Evolutionary conservation across 1,139 yeast genomes (phyloP).

Genomic region (Magnusiomyces tetraspermus): DNA sequence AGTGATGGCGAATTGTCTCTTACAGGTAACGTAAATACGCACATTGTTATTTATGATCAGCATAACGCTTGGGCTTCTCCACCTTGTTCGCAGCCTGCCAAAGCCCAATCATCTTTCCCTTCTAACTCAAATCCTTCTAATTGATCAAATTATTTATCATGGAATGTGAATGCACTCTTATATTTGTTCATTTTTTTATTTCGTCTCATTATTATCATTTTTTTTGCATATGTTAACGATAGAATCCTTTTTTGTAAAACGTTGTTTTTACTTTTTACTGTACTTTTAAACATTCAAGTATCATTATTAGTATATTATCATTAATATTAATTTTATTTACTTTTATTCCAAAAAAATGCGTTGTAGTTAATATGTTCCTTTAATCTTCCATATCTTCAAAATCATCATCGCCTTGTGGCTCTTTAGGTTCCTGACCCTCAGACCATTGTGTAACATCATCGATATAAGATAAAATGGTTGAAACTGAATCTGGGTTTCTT

Average conservation of each 20-base stretch:
- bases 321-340: too few relatives aligned
- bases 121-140: too few relatives aligned
- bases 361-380: not conserved
- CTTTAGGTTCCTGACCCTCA: conserved; percentile 93
- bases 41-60: not conserved
- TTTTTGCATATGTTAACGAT: too few relatives aligned
- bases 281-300: too few relatives aligned
- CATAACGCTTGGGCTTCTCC: not conserved
- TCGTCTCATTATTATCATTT: too few relatives aligned
- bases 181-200: too few relatives aligned
- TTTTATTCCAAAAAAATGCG: not conserved
- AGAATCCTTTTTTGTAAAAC: too few relatives aligned
- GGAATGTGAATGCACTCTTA: too few relatives aligned
- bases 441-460: conserved; percentile 98
- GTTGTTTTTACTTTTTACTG: too few relatives aligned
- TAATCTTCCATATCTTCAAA: conserved; percentile 33
- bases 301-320: not conserved
- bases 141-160: too few relatives aligned
- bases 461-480: conserved; percentile 78
- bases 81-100: not conserved
- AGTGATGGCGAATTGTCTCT: too few relatives aligned
- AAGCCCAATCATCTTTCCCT: not conserved
- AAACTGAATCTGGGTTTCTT: conserved; percentile 66
- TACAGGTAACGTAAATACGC: too few relatives aligned
- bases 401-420: conserved; percentile 73